Evolutionary conservation across 129 eudicot species (phyloP), one percentile per base, ranked within the genome.

Genomic region (Oenanthe sinensis): DNA sequence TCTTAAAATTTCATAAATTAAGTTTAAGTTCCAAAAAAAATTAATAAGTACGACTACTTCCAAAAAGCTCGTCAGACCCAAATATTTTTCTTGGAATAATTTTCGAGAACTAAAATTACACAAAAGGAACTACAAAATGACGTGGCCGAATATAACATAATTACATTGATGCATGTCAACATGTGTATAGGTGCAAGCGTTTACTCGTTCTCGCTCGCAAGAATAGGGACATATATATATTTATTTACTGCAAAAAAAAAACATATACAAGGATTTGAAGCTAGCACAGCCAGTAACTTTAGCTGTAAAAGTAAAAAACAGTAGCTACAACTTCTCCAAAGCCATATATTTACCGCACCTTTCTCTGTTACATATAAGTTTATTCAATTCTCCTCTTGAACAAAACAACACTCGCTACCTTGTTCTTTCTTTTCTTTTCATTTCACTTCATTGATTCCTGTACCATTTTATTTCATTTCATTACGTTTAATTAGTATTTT

Each of bases 271-370:
- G 65, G 30, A 58, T 7, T 3, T 58, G 65, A 58, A 58, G 3
- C 16, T 47, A 47, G 50, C 50, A 9, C 50, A 47, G 65, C 15
- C 14, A 13, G 40, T 65, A 65, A 60, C 30, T 12, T 12, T 11
- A 28, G 71, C 71, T 65, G 71, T 65, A 67, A 30, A 67, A 67
- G 42, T 30, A 67, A 60, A 20, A n/a, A 60, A 60, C n/a, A 60
- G 33, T 60, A 60, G 72, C 85, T 81, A 81, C 30, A 82, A 69
- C 71, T 85, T 44, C 85, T 87, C 87, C 45, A n/a, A 75, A 52
- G 63, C 88, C 86, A 77, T 75, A 74, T 37, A 78, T 60, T 86
- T 13, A 86, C 92, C 92, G 84, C 79, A 81, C 79, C 65, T 86
- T 58, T 79, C 87, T 84, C 88, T 77, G 79, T 82, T 69, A 65